Evolutionary conservation across 2,329 filamentous ascomycete species (phyloP).

Genomic region (Zasmidium angulare): DNA sequence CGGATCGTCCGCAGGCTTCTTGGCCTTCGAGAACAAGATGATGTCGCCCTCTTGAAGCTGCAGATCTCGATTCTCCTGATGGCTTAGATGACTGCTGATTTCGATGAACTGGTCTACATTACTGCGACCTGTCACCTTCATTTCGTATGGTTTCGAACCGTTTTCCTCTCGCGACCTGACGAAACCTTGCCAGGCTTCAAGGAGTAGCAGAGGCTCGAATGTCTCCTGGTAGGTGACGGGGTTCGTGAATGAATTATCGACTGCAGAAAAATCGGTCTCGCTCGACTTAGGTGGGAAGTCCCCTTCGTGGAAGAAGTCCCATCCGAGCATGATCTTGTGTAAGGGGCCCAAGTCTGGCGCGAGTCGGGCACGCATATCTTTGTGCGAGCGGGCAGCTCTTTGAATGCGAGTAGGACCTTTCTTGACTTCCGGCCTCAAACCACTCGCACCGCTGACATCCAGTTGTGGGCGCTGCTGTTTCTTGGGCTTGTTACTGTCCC

Average conservation of each 20-base stretch:
- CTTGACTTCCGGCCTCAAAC: constrained; percentile 48
- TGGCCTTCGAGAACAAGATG: constrained; percentile 74
- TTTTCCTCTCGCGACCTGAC: constrained; percentile 86
- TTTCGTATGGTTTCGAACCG: constrained; percentile 75
- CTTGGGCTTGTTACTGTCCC: constrained; percentile 47
- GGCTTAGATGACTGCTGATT: constrained; percentile 78
- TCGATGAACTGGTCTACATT: constrained; percentile 93
- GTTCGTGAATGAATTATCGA: constrained; percentile 74
- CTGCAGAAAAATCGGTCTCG: constrained; percentile 69
- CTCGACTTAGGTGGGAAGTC: constrained; percentile 76
- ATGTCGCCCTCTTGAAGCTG: constrained; percentile 82
- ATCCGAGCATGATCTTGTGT: constrained; percentile 82
- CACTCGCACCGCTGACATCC: constrained; percentile 31
- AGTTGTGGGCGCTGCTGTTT: constrained; percentile 33
- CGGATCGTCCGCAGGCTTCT: constrained; percentile 66
- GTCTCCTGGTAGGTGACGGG: constrained; percentile 80
- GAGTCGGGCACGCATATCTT: constrained; percentile 91
- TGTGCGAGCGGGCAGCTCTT: constrained; percentile 75
- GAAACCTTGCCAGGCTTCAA: constrained; percentile 95
- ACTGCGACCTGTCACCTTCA: constrained; percentile 83
- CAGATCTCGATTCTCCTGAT: constrained; percentile 68
- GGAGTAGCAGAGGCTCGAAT: constrained; percentile 84
- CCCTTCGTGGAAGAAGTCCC: constrained; percentile 91
- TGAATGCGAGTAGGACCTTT: constrained; percentile 79
- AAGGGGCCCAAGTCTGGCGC: constrained; percentile 83